Evolutionary conservation across 139 green algal genomes (phyloP), one percentile per base, ranked within the genome.

Genomic region (Chlamydomonas sphaeroides): DNA sequence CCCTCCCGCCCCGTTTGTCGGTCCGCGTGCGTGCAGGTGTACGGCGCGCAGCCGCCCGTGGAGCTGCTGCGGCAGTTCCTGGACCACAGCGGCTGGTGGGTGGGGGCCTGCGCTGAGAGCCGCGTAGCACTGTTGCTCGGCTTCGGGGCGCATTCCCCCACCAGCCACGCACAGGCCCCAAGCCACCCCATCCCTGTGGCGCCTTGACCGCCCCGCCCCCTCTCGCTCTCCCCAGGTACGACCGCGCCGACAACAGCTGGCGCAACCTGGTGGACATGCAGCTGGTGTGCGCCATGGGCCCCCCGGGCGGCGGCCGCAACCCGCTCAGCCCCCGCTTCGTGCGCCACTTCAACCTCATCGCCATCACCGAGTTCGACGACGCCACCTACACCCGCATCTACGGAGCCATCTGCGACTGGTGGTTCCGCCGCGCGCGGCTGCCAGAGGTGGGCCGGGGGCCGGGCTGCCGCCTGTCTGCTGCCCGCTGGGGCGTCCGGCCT

Each of bases 61-160:
- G 93, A 97, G 89, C 88, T 97, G 75, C 83, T 97, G 48, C 87
- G 94, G 33, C 93, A 96, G 85, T 94, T 86, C 79, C 89, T 96
- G 61, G 93, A 95, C 80, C 86, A 95, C 79, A 68, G 81, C 63
- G 91, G 91, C 68, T 96, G 92, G 56, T 62, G 56, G 25, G 56
- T 32, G 25, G 25, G 23, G 45, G 45, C 11, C 14, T 53, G n/a
- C n/a, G n/a, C n/a, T n/a, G n/a, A n/a, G n/a, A n/a, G n/a, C n/a
- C n/a, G n/a, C n/a, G n/a, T n/a, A n/a, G n/a, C n/a, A n/a, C n/a
- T n/a, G n/a, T n/a, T n/a, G n/a, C n/a, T n/a, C n/a, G n/a, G n/a
- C n/a, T n/a, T n/a, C n/a, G n/a, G n/a, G n/a, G n/a, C n/a, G n/a
- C n/a, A n/a, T n/a, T n/a, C n/a, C n/a, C n/a, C n/a, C n/a, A n/a